Conservation (phyloP, 225 moss, liverwort and hornwort genomes). For the Antitrichia curtipendula region DNA sequence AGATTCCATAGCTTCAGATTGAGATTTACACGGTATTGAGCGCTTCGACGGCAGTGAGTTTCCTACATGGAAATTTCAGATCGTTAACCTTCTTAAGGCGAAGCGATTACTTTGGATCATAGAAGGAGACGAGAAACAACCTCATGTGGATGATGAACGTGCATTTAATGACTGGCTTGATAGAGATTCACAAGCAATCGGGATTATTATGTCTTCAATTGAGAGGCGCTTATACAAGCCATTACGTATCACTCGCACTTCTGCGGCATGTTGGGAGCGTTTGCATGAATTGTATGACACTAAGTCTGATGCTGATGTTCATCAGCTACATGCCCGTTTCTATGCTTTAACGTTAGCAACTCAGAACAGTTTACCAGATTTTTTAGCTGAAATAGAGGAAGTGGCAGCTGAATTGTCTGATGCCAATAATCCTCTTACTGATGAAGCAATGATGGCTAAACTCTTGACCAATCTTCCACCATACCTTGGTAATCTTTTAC, state of each 20-base stretch:
- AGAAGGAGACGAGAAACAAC: neutral
- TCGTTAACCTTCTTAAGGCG: too few relatives aligned
- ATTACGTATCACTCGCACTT: neutral
- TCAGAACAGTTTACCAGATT: neutral
- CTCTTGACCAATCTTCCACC: neutral
- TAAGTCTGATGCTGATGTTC: too few relatives aligned
- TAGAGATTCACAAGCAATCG: neutral
- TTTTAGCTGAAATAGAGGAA: neutral
- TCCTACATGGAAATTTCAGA: too few relatives aligned
- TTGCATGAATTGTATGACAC: too few relatives aligned
- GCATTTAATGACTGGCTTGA: neutral
- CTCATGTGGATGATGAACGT: neutral
- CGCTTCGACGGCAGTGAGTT: too few relatives aligned
- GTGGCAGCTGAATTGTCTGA: accelerated
- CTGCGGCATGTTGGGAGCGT: too few relatives aligned
- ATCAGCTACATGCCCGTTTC: too few relatives aligned
- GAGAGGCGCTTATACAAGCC: neutral
- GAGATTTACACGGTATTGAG: too few relatives aligned
- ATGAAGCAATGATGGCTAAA: neutral
- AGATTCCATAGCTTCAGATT: too few relatives aligned
- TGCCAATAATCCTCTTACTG: neutral
- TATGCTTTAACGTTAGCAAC: neutral
- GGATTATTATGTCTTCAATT: neutral
- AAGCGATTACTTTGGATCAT: too few relatives aligned
- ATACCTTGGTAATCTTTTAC: neutral